Base-by-base conservation (phyloP, 208 protist species). In the Porcisia hertigi region DNA sequence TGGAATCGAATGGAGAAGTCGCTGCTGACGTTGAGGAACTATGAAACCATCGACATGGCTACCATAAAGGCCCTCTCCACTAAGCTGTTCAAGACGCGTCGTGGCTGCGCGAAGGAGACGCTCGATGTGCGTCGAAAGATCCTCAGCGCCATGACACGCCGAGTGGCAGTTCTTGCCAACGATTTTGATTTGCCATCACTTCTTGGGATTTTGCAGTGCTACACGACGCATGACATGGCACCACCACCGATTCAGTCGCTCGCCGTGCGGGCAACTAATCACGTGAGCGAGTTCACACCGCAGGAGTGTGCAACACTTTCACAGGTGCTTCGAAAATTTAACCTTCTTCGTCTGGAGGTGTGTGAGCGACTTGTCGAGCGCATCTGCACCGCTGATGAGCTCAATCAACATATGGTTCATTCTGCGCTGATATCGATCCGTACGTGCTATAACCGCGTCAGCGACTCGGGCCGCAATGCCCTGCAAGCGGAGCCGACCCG, bases 181-280 rank as follows among this genome's bases (percentile, higher is more conserved):
- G 93, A 97, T 58, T 94, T 94, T 74, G 93, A 97, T 66, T 81
- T 97, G 18, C 93, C 93, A 0, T 92, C 91, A 18, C 80, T 97
- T 5, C 86, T 97, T 18, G 91, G 93, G 30, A 87, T 97, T 43
- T 75, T 97, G 66, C 93, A 97, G 82, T 97, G 93, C 77, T 97
- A 97, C 83, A 89, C 92, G 14, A 88, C 88, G 20, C 93, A 97
- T 52, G 93, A 97, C 81, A 87, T 97, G 82, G 82, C 86, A 4
- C 93, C 93, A 9, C 66, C 77, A 69, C 58, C 73, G n/a, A 57
- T 97, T 41, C 88, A 96, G 84, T 83, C 88, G 60, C 85, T 97
- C 2, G 93, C 90, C 16, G 85, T 95, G 36, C 91, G 93, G 25
- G 91, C 93, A 1, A 92, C 91, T 14, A 97, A 96, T 79, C 91